These are phyloP conservation scores for Bipolaris gigantea DNA, from an alignment of 2,329 filamentous ascomycete genomes.

Conservation along the genomic window DNA sequence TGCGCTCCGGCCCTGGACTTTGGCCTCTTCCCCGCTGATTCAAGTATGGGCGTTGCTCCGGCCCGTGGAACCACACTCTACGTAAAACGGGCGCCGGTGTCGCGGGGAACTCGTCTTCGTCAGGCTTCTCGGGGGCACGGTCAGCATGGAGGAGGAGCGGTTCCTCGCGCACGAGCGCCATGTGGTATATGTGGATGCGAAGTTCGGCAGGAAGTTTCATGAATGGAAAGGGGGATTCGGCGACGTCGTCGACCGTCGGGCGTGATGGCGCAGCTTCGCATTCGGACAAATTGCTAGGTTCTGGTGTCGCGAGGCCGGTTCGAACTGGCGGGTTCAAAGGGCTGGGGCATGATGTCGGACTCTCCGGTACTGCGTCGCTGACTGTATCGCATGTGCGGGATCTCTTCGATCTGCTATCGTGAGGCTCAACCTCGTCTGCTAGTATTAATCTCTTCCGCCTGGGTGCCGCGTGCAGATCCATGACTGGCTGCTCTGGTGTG, in stretches of 20 bases:
- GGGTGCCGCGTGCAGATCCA: slow-evolving; percentile 6
- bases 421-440: slow-evolving; percentile 3
- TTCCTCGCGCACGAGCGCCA: slow-evolving; percentile 35
- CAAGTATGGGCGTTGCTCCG: background rate
- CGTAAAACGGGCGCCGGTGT: background rate
- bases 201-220: slow-evolving; percentile 52
- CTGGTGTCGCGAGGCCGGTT: slow-evolving; percentile 24
- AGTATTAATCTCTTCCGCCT: background rate
- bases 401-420: slow-evolving; percentile 6
- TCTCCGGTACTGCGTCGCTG: background rate
- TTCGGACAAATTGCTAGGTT: slow-evolving; percentile 24
- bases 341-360: background rate
- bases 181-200: slow-evolving; percentile 50
- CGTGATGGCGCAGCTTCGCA: slow-evolving; percentile 6
- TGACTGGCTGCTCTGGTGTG: background rate
- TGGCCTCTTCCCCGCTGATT: background rate
- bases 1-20: background rate
- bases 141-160: slow-evolving; percentile 37
- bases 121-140: slow-evolving; percentile 14
- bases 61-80: background rate
- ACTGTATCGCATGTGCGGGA: slow-evolving; percentile 4
- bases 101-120: slow-evolving; percentile 9
- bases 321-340: slow-evolving; percentile 3
- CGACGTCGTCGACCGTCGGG: background rate
- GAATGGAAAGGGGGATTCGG: slow-evolving; percentile 38